A percentile compares a stretch with the other conserved stretches of the same genome.
Evolutionary conservation across 1,284 basidiomycete species (phyloP).

Genomic region (Bondarzewia mesenterica): DNA sequence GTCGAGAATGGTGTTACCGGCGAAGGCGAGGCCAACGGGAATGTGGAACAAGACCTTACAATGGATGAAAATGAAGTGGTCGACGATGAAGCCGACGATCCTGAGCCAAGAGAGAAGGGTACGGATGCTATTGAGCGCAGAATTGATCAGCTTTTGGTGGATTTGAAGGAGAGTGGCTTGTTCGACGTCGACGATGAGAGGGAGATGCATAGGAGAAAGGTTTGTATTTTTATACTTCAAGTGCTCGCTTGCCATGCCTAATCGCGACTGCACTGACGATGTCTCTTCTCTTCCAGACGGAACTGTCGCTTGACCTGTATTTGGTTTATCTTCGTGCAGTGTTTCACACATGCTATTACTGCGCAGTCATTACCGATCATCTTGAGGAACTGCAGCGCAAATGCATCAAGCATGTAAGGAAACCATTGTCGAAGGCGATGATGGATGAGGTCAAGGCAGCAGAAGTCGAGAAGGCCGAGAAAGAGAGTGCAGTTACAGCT

Average conservation of each 20-base stretch:
- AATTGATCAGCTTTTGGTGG: slow-evolving; percentile 64
- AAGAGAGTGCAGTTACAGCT: slow-evolving; percentile 21
- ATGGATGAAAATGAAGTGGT: slow-evolving; percentile 29
- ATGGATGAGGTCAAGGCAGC: slow-evolving; percentile 47
- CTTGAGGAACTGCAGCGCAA: slow-evolving; percentile 90
- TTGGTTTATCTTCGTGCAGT: slow-evolving; percentile 78
- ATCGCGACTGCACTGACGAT: background rate
- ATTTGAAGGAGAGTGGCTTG: slow-evolving; percentile 54
- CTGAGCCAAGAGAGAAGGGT: slow-evolving; percentile 51
- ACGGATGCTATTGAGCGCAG: slow-evolving; percentile 66
- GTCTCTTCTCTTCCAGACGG: slow-evolving; percentile 26
- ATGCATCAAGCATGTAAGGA: slow-evolving; percentile 86
- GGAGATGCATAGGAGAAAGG: slow-evolving; percentile 60
- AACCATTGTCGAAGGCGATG: slow-evolving; percentile 50
- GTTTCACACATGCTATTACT: slow-evolving; percentile 93
- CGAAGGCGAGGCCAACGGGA: slow-evolving; percentile 21
- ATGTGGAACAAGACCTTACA: slow-evolving; percentile 27
- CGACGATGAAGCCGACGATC: slow-evolving; percentile 36
- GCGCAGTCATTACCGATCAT: slow-evolving; percentile 85
- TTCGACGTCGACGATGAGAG: slow-evolving; percentile 54
- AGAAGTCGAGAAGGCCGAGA: slow-evolving; percentile 34
- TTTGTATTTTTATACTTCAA: no score
- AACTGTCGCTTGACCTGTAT: slow-evolving; percentile 66
- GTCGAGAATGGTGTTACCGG: slow-evolving; percentile 6
- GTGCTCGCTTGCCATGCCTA: slow-evolving; percentile 1